These are phyloP conservation scores for Rhododendron griersonianum DNA, from an alignment of 148 eudicot species.

Conservation along the genomic window DNA sequence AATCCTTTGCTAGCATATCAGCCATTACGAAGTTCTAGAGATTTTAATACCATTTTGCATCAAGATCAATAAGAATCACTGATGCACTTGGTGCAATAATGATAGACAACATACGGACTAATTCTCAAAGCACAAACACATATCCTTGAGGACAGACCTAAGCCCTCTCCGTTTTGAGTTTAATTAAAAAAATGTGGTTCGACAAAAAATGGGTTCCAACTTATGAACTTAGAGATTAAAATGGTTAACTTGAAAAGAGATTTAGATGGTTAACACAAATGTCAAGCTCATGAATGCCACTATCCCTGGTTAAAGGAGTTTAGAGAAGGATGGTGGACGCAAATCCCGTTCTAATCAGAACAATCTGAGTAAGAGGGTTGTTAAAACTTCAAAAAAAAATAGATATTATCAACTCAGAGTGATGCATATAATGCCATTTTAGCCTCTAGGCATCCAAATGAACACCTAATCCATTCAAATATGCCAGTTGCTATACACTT, in stretches of 20 bases:
- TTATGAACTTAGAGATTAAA: not conserved
- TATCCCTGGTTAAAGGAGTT: not conserved
- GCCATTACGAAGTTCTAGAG: conserved; percentile 10
- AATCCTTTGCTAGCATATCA: not conserved
- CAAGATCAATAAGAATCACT: not conserved
- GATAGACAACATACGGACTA: not conserved
- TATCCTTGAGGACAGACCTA: not conserved
- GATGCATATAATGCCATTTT: not conserved
- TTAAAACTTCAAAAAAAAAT: not conserved
- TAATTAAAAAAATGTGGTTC: too few relatives aligned
- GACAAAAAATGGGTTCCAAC: not conserved
- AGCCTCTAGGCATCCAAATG: not conserved
- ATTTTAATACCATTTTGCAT: not conserved
- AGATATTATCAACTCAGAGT: not conserved
- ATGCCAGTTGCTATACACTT: not conserved
- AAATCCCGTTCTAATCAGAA: not conserved
- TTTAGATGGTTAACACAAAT: not conserved
- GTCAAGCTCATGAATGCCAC: not conserved
- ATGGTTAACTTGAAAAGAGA: not conserved
- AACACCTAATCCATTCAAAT: not conserved
- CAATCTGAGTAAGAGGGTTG: not conserved
- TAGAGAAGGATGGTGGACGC: not conserved
- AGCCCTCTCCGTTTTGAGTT: not conserved
- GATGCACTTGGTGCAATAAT: not conserved
- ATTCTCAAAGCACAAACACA: not conserved